Conservation (phyloP, 495 filamentous ascomycete genomes). For the Daldinia decipiens region DNA sequence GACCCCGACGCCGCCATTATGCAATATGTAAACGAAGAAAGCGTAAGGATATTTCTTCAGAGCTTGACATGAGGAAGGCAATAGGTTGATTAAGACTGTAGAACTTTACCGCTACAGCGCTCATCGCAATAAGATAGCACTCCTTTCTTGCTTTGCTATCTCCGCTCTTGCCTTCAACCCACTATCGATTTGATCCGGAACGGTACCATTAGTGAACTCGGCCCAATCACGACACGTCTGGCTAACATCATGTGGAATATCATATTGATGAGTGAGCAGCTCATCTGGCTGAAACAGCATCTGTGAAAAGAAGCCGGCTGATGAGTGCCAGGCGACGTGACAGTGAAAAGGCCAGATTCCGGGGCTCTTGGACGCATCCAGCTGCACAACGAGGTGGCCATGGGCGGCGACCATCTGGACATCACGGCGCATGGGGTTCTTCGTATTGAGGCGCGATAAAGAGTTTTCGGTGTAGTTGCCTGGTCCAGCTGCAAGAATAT, state of each 20-base stretch:
- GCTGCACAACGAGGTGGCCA: slow-evolving; percentile 62
- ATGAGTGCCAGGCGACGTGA: slow-evolving; percentile 68
- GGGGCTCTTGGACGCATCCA: slow-evolving; percentile 57
- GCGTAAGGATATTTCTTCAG: not conserved
- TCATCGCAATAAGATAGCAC: not conserved
- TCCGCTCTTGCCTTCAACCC: slow-evolving; percentile 48
- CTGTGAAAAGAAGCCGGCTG: slow-evolving; percentile 63
- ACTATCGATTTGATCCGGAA: slow-evolving; percentile 67
- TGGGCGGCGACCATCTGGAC: slow-evolving; percentile 57
- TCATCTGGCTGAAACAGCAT: slow-evolving; percentile 58
- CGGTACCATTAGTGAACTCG: slow-evolving; percentile 54
- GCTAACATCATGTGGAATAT: slow-evolving; percentile 53
- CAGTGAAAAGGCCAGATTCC: slow-evolving; percentile 70
- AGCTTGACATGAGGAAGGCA: not conserved
- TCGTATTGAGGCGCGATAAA: slow-evolving; percentile 50
- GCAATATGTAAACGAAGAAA: not conserved
- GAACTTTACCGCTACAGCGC: not conserved
- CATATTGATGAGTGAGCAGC: slow-evolving; percentile 38
- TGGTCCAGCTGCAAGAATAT: slow-evolving; percentile 59
- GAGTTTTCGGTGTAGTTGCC: slow-evolving; percentile 59
- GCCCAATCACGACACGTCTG: slow-evolving; percentile 64
- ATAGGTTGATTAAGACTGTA: not conserved
- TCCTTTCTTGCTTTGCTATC: not conserved
- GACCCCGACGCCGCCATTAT: not conserved
- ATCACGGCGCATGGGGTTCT: slow-evolving; percentile 66